Evolutionary conservation across 2,329 filamentous ascomycete species (phyloP), one percentile per base, ranked within the genome.

Genomic region (Colletotrichum eleusines): DNA sequence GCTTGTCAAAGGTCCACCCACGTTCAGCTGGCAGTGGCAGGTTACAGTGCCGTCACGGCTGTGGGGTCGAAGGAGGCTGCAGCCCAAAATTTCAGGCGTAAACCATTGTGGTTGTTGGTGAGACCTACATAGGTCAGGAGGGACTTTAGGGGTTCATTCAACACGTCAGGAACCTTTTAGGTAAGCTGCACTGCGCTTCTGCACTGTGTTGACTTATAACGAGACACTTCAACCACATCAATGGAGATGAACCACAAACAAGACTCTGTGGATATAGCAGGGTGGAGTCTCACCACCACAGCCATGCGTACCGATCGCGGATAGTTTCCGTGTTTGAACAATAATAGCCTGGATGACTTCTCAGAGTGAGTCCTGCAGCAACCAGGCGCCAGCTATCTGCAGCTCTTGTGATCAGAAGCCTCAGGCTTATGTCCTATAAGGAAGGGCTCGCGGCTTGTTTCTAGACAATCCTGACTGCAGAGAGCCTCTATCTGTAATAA

Each of bases 1-100:
- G 53, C 63, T 35, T 57, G n/a, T 12, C 33, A 64, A 44, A 59
- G 33, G 42, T 23, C 42, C 50, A 44, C 28, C 42, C 50, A 44
- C 28, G 33, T 33, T 35, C 65, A 58, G 57, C 42, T 58, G 26
- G 57, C 67, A 57, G 40, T 62, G 42, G 67, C 42, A 66, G 50
- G 68, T 61, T 26, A 53, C 53, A 63, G 65, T 23, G 54, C 53
- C 46, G 58, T 59, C 53, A 48, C 38, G 18, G 35, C 57, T 33
- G 67, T 62, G 67, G 67, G 44, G 59, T 53, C 35, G 35, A 51
- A 12, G 33, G 42, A 20, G 38, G 40, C 35, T 44, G 40, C 23
- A 31, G 67, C 69, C 69, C 64, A 42, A 69, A 38, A 69, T 69
- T 7, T 71, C 64, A 71, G 69, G 69, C 69, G 46, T 11, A 33